phyloP scores from a whole-genome alignment of 345 rosid species.

The Turnera subulata region DNA sequence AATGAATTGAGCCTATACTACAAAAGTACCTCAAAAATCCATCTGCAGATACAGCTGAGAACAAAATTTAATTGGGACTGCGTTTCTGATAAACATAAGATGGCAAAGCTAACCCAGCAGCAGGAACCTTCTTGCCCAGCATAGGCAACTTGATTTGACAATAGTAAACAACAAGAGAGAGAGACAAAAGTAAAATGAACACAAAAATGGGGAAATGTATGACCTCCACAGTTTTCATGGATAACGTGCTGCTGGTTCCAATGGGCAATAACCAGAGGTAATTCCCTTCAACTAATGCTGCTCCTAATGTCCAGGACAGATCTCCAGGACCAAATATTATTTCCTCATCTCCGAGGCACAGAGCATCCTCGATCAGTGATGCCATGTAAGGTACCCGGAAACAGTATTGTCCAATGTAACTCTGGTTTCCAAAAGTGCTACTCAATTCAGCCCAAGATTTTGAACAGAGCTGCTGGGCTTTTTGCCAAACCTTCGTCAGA shows the following conservation, averaged over 20 bases:
- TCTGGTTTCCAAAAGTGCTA: slow-evolving; percentile 17
- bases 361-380: slow-evolving; percentile 38
- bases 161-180: slow-evolving; percentile 28
- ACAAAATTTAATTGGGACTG: slow-evolving; percentile 22
- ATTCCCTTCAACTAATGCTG: slow-evolving; percentile 47
- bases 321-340: slow-evolving; percentile 55
- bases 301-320: slow-evolving; percentile 62
- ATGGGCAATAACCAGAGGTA: slow-evolving; percentile 20
- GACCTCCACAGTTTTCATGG: slow-evolving; percentile 15
- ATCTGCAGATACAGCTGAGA: too few relatives aligned
- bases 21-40: not conserved
- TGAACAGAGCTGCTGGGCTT: slow-evolving; percentile 42
- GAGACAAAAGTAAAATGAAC: slow-evolving; percentile 32
- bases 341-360: slow-evolving; percentile 33
- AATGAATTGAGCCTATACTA: slow-evolving; percentile 13
- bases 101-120: slow-evolving; percentile 31
- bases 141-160: slow-evolving; percentile 47
- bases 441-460: slow-evolving; percentile 23
- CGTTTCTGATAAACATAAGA: slow-evolving; percentile 34
- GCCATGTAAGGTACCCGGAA: slow-evolving; percentile 44
- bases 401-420: slow-evolving; percentile 34
- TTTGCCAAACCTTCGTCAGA: slow-evolving; percentile 37
- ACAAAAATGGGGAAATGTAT: slow-evolving; percentile 33
- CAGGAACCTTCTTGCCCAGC: slow-evolving; percentile 31
- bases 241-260: slow-evolving; percentile 9